Evolutionary conservation across 2,329 filamentous ascomycete genomes (phyloP), one percentile per base, ranked within the genome.

Genomic region (Xylaria sp.): DNA sequence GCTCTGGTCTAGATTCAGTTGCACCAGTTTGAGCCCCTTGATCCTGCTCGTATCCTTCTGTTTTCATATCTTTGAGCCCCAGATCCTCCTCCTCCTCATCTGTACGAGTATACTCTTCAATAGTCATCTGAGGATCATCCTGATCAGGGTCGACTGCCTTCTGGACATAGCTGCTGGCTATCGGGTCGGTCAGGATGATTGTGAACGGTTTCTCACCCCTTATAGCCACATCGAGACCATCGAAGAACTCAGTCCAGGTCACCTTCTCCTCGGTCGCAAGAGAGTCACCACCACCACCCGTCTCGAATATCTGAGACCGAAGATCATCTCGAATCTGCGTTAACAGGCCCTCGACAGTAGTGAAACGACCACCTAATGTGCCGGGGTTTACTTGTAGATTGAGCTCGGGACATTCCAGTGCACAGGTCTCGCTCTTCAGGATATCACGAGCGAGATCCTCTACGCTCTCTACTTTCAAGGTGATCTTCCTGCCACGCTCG

Each of bases 291-390:
- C 89, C 90, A 23, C 72, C 73, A 7, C 87, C 89, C 18, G 88
- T 83, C 75, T 97, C 89, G 81, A 97, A 99, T 72, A 98, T 97
- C 78, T 97, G 93, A 58, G 87, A 88, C 78, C 91, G 91, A 28
- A 99, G 87, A 80, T 99, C 95, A 78, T 96, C 91, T 71, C 94
- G 92, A 69, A 99, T 93, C 79, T 99, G 93, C 0, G 94, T 96
- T 64, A 98, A 85, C 23, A 98, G 89, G 70, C 96, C 96, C 81
- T 99, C 96, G 23, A 99, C 91, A 0, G 96, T 99, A 23, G 96
- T 99, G 85, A 99, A 99, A 67, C 96, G 91, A 20, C 96, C 96
- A 70, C 96, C 96, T 20, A 99, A 89, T 0, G 96, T 99, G 66
- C 96, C 96, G 0, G 95, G 94, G 81, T 97, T 94, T 72, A 98